Conservation (phyloP, 192 early-diverging fungal species). For the Polychytrium aggregatum region DNA sequence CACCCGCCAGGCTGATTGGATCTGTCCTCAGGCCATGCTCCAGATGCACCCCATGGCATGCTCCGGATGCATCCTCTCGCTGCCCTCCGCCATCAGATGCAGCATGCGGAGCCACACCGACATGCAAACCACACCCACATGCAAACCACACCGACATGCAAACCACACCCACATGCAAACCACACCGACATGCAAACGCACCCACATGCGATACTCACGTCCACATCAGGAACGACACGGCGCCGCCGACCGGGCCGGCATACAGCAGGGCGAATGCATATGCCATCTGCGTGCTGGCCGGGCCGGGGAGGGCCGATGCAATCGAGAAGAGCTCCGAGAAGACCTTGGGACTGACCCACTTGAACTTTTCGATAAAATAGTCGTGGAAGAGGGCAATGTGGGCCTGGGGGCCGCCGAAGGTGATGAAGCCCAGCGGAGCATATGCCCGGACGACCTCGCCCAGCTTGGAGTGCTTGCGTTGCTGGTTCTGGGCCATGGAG, state of each 20-base stretch:
- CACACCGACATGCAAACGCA: too few species aligned
- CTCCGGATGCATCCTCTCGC: neutral
- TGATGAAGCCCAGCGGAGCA: conserved; percentile 38
- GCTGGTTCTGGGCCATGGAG: too few species aligned
- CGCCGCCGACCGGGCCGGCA: conserved; percentile 19
- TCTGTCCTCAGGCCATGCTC: neutral
- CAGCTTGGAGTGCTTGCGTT: conserved; percentile 1
- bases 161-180: too few species aligned
- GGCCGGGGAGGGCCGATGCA: conserved; percentile 50
- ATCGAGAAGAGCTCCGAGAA: conserved; percentile 60
- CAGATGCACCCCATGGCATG: neutral
- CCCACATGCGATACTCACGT: conserved; percentile 16
- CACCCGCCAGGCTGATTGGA: too few species aligned
- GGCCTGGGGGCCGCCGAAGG: conserved; percentile 47
- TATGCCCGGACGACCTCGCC: conserved; percentile 15
- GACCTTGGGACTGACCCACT: conserved; percentile 44
- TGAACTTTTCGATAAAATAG: conserved; percentile 31
- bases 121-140: too few species aligned
- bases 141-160: too few species aligned
- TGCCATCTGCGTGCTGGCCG: conserved; percentile 22
- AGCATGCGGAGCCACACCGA: too few species aligned
- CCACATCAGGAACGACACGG: conserved; percentile 28
- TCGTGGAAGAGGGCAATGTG: conserved; percentile 43
- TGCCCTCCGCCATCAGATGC: neutral
- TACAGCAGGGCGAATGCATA: conserved; percentile 27